A percentile compares a stretch with the other conserved stretches of the same genome.
Conservation (phyloP, 192 early-diverging fungal species). For the Dissophora globulifera region DNA sequence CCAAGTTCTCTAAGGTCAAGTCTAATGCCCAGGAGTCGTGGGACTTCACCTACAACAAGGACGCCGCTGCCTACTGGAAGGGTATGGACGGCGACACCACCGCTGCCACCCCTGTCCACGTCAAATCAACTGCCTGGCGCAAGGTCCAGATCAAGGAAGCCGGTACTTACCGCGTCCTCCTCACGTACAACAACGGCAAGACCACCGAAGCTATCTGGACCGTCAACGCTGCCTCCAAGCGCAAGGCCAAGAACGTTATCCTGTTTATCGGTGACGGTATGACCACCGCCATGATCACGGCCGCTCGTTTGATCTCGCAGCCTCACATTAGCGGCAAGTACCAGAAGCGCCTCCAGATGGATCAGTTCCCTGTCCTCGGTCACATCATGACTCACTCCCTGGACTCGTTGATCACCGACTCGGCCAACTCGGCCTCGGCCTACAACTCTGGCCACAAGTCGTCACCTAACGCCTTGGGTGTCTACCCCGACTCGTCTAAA, state of each 20-base stretch:
- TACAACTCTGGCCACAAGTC: constrained; percentile 73
- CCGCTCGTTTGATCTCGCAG: constrained; percentile 67
- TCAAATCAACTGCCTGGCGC: constrained; percentile 61
- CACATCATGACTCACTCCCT: constrained; percentile 70
- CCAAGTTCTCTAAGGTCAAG: constrained; percentile 53
- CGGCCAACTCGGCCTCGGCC: constrained; percentile 75
- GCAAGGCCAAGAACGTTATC: constrained; percentile 72
- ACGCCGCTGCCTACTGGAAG: constrained; percentile 55
- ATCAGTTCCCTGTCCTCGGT: constrained; percentile 62
- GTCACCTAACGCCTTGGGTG: constrained; percentile 65
- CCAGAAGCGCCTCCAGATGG: constrained; percentile 50
- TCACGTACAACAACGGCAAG: constrained; percentile 62
- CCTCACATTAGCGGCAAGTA: constrained; percentile 70
- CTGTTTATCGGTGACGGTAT: constrained; percentile 76
- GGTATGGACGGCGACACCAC: constrained; percentile 33
- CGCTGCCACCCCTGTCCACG: constrained; percentile 55
- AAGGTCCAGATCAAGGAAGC: constrained; percentile 52
- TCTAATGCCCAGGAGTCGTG: constrained; percentile 53
- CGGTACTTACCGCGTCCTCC: constrained; percentile 60
- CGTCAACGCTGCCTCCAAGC: constrained; percentile 54
- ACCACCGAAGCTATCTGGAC: constrained; percentile 58
- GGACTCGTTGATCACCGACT: constrained; percentile 73
- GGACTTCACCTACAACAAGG: constrained; percentile 62
- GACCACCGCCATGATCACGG: constrained; percentile 67
- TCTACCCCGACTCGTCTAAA: constrained; percentile 70